Conservation (phyloP, 1,284 basidiomycete species). For the Ustilago tritici region DNA sequence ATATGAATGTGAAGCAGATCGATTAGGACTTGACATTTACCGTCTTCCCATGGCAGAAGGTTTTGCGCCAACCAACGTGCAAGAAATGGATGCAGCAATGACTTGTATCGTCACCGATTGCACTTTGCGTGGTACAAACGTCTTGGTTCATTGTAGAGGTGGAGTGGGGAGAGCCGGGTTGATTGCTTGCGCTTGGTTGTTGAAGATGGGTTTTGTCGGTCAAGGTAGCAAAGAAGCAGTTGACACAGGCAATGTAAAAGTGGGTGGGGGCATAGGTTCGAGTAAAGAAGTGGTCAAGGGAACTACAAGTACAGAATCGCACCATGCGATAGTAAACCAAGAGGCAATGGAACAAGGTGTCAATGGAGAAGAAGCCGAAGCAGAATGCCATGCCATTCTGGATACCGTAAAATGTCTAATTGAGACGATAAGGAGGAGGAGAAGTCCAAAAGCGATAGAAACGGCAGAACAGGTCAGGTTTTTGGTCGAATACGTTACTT, state of each 20-base stretch:
- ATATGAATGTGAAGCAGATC: slow-evolving; percentile 77
- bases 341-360: not conserved
- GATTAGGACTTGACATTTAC: slow-evolving; percentile 81
- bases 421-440: slow-evolving; percentile 58
- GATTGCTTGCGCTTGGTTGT: slow-evolving; percentile 90
- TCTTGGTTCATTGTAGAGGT: slow-evolving; percentile 92
- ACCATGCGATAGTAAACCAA: slow-evolving; percentile 4
- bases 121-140: slow-evolving; percentile 79
- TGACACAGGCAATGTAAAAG: not conserved
- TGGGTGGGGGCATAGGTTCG: not conserved
- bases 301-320: slow-evolving; percentile 10
- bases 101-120: slow-evolving; percentile 79
- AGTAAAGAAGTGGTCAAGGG: slow-evolving; percentile 21
- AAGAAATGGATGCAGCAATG: slow-evolving; percentile 84
- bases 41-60: slow-evolving; percentile 88
- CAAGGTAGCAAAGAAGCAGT: not conserved
- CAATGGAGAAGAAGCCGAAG: slow-evolving; percentile 1
- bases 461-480: slow-evolving; percentile 68
- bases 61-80: slow-evolving; percentile 82
- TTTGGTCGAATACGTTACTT: slow-evolving; percentile 58
- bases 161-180: slow-evolving; percentile 94
- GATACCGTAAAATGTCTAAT: slow-evolving; percentile 51
- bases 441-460: slow-evolving; percentile 67
- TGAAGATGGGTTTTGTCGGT: slow-evolving; percentile 83
- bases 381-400: slow-evolving; percentile 33